A percentile compares a stretch with the other conserved stretches of the same genome.
Evolutionary conservation across 2,329 filamentous ascomycete genomes (phyloP).

Genomic region (Colletotrichum chlorophyti): DNA sequence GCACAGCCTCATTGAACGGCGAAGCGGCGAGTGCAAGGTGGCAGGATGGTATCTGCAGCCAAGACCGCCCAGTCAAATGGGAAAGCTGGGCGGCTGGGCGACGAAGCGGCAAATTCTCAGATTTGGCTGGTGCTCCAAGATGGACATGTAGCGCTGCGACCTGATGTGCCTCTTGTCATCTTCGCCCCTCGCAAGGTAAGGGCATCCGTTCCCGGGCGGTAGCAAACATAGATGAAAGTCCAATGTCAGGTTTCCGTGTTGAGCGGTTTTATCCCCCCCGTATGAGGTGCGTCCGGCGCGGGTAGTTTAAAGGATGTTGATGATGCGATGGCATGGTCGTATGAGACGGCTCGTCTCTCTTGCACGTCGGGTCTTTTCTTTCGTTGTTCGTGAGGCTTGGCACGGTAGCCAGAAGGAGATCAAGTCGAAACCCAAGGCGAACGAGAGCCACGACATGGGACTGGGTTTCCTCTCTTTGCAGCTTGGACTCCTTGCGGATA

Average conservation of each 20-base stretch:
- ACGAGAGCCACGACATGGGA: background rate
- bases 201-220: no score
- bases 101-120: conserved; percentile 22
- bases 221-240: no score
- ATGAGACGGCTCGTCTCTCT: conserved; percentile 19
- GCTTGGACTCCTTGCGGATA: background rate
- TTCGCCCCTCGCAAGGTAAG: no score
- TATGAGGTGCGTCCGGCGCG: conserved; percentile 5
- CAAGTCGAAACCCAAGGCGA: background rate
- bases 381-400: conserved; percentile 19
- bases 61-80: conserved; percentile 24
- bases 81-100: conserved; percentile 20
- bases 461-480: no score
- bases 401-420: background rate
- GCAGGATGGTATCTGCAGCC: conserved; percentile 23
- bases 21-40: conserved; percentile 18
- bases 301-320: background rate
- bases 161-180: background rate
- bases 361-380: background rate
- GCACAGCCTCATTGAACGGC: conserved; percentile 26
- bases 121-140: conserved; percentile 7
- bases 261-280: no score
- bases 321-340: conserved; percentile 23
- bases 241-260: no score
- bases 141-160: background rate